Evolutionary conservation across 768 basidiomycete species (phyloP), one percentile per base, ranked within the genome.

Genomic region (Mycena venus): DNA sequence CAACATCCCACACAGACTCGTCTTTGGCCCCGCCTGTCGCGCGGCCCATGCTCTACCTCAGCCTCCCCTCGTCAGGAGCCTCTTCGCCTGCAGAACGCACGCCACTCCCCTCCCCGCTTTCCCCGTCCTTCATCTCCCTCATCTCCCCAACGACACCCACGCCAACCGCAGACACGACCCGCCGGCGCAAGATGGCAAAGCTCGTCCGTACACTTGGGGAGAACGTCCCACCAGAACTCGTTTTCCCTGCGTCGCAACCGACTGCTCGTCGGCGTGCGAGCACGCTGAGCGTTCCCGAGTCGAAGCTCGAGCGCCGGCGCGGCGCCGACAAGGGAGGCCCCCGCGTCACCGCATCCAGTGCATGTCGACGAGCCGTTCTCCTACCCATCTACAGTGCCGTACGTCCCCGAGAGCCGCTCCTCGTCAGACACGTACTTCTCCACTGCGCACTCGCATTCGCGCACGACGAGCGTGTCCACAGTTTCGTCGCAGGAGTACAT

Each of bases 141-240:
- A 53, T 9, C 51, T 53, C 51, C 25, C 51, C 51, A 14, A 53
- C 51, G 21, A 29, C 25, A 12, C 27, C 51, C 25, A 27, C 51
- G 47, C 58, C 17, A 21, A 36, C 58, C 9, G 38, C 23, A 15
- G 61, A 47, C 40, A 44, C 40, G 1, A 42, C 21, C 23, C 65
- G 65, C n/a, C 51, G 65, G 0, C 65, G 51, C 38, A 49, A 29
- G 47, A 53, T 67, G 51, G 49, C 65, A 38, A 55, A 55, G 34
- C 51, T 67, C 65, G 34, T 56, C 4, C 65, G 34, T 14, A 67
- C 36, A 11, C 51, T 67, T n/a, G 65, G 65, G 1, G 51, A 51
- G 23, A 67, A 67, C 53, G 53, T 67, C 19, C 65, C 65, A 9
- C 51, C 65, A 27, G 65, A 67, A 21, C 65, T 67, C 51, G 36